Percentiles rank a stretch among this genome's conserved stretches.
Evolutionary conservation across 1,284 basidiomycete genomes (phyloP).

Genomic region (Cutaneotrichosporon sp.): DNA sequence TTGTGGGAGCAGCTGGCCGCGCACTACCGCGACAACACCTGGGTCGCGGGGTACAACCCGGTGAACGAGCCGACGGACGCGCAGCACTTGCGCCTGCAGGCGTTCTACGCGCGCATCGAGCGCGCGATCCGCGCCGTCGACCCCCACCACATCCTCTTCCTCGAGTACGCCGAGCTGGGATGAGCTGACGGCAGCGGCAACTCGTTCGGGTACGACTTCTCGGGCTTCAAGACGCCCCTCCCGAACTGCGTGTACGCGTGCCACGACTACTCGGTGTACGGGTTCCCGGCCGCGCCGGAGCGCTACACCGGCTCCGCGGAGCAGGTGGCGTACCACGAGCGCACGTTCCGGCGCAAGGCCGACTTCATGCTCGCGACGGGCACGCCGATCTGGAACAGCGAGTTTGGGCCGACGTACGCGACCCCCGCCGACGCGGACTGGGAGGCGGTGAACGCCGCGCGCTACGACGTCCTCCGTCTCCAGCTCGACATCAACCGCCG

Average conservation of each 20-base stretch:
- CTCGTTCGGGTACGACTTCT: slow-evolving; percentile 73
- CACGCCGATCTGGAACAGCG: slow-evolving; percentile 13
- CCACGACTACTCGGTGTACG: slow-evolving; percentile 64
- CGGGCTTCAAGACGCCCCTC: slow-evolving; percentile 62
- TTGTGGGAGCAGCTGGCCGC: slow-evolving; percentile 66
- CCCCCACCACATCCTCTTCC: slow-evolving; percentile 59
- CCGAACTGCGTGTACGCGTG: slow-evolving; percentile 71
- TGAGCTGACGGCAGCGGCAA: slow-evolving; percentile 56
- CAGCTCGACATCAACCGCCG: slow-evolving; percentile 14
- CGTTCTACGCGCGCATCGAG: slow-evolving; percentile 66
- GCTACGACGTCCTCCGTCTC: slow-evolving; percentile 11
- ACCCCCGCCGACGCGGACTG: slow-evolving; percentile 7
- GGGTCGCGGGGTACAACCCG: slow-evolving; percentile 66
- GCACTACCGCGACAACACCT: slow-evolving; percentile 66
- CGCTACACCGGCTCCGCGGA: slow-evolving; percentile 47
- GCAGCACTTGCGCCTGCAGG: slow-evolving; percentile 56
- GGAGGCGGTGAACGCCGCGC: slow-evolving; percentile 6
- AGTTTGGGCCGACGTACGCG: slow-evolving; percentile 13
- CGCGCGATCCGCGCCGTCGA: slow-evolving; percentile 65
- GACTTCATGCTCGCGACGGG: slow-evolving; percentile 5
- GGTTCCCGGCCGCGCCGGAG: slow-evolving; percentile 10
- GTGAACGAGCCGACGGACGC: slow-evolving; percentile 73
- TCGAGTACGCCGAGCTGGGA: slow-evolving; percentile 24
- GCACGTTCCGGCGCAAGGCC: slow-evolving; percentile 51
- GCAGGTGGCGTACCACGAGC: slow-evolving; percentile 57